Evolutionary conservation across 2,329 filamentous ascomycete species (phyloP).

Genomic region (Fusarium sp.): DNA sequence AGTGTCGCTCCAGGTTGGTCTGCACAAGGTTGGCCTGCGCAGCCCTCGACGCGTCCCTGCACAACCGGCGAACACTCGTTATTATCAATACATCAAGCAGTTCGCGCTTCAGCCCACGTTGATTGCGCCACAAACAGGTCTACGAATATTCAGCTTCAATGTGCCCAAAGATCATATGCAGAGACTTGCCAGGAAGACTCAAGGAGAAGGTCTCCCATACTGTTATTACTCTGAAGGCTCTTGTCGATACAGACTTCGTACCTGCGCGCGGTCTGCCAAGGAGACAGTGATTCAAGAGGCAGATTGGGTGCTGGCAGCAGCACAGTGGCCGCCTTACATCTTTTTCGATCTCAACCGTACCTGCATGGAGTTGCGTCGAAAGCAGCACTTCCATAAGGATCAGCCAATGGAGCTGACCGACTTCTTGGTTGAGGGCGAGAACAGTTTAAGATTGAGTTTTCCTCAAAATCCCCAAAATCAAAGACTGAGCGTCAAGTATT

Average conservation of each 20-base stretch:
- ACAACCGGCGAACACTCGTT: slow-evolving; percentile 46
- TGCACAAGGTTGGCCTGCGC: slow-evolving; percentile 61
- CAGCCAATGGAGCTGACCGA: slow-evolving; percentile 80
- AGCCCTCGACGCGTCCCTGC: slow-evolving; percentile 60
- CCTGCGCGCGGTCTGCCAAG: slow-evolving; percentile 56
- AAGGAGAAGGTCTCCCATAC: slow-evolving; percentile 49
- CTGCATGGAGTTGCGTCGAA: slow-evolving; percentile 70
- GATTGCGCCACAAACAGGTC: slow-evolving; percentile 49
- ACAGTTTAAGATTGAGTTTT: slow-evolving; percentile 69
- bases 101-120: slow-evolving; percentile 62
- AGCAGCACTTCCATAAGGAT: slow-evolving; percentile 80
- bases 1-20: slow-evolving; percentile 55
- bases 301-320: slow-evolving; percentile 73
- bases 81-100: slow-evolving; percentile 69
- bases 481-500: slow-evolving; percentile 53
- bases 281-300: slow-evolving; percentile 52
- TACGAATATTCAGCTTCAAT: slow-evolving; percentile 61
- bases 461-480: slow-evolving; percentile 44
- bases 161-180: slow-evolving; percentile 53
- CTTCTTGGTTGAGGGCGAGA: slow-evolving; percentile 67
- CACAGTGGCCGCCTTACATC: slow-evolving; percentile 77
- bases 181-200: slow-evolving; percentile 50
- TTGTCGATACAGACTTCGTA: slow-evolving; percentile 76
- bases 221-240: slow-evolving; percentile 63
- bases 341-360: slow-evolving; percentile 76